Base-by-base conservation (phyloP, 257 asterid species). In the Forsythia viridissima region DNA sequence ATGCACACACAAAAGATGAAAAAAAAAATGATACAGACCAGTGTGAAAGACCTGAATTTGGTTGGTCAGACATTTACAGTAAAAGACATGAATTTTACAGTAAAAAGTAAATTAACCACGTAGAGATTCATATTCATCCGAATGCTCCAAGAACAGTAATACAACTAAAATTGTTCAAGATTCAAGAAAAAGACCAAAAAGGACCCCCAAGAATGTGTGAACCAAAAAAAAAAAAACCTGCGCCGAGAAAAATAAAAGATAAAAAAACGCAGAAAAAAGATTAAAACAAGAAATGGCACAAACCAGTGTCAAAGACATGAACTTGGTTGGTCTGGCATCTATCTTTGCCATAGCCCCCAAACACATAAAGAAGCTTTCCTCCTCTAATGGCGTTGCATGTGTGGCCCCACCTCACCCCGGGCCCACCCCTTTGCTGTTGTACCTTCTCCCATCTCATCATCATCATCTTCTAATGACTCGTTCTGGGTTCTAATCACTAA, bases 391-490 rank as follows among this genome's bases (percentile, higher is more conserved):
- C 92, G 87, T 87, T 96, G 89, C 97, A 96, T 85, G 98, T 92
- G 91, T 96, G 99, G 67, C 98, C 98, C 98, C 99, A 96, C 83
- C 97, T 87, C 87, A 90, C 90, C 57, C 97, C 97, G 9, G 98
- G 97, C 72, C 98, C 97, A 79, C 84, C 90, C 30, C 82, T 89
- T 66, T 83, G 88, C 80, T 79, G 84, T 85, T 67, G 85, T 86
- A 87, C 84, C 87, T 82, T 96, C 88, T 93, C 97, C 99, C 98
- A 93, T 74, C 92, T 86, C 97, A 95, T 92, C 40, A 86, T 83
- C 82, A 57, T 75, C 73, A 30, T 30, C 34, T 30, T 30, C 34
- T 30, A 30, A 30, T 30, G 34, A 30, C 34, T 30, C 34, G 34
- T 30, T 30, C 34, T 30, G 34, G 34, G 34, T 30, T 30, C 34